Evolutionary conservation across 805 yeast genomes (phyloP).

Genomic region (Saccharomycopsis javanensis): DNA sequence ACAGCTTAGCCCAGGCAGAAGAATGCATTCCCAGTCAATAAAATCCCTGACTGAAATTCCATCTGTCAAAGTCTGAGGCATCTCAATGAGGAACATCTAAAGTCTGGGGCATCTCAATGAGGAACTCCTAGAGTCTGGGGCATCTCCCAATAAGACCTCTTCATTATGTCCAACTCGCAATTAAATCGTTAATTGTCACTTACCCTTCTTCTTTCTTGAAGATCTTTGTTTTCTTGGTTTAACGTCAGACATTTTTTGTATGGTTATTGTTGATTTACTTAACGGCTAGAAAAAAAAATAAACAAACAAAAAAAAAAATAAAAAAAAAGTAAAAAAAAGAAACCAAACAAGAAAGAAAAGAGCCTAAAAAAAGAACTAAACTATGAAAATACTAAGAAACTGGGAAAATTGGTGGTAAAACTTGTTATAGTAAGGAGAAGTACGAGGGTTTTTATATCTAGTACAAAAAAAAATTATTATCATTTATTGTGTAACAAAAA

Average conservation of each 20-base stretch:
- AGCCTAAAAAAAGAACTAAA: not conserved
- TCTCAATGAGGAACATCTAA: too few species aligned
- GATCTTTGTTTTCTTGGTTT: slow-evolving; percentile 29
- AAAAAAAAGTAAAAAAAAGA: slow-evolving; percentile 5
- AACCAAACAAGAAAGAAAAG: slow-evolving; percentile 5
- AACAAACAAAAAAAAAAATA: slow-evolving; percentile 2
- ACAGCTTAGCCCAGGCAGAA: too few species aligned
- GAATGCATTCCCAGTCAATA: too few species aligned
- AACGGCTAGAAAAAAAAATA: too few species aligned
- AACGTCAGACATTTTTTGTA: slow-evolving; percentile 35
- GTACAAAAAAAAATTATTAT: not conserved
- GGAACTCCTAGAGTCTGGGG: too few species aligned
- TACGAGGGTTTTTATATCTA: not conserved
- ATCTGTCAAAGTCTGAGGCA: too few species aligned
- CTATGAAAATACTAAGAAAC: not conserved
- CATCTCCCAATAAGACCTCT: too few species aligned
- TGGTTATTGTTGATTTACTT: too few species aligned
- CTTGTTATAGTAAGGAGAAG: not conserved
- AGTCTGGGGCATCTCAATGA: too few species aligned
- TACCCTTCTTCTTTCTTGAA: slow-evolving; percentile 37
- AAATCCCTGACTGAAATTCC: too few species aligned
- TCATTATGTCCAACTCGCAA: too few species aligned
- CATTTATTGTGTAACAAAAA: too few species aligned
- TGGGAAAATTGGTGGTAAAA: not conserved
- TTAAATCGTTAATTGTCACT: slow-evolving; percentile 4